Percentiles rank a stretch among this genome's conserved stretches.
Conservation (phyloP, 495 filamentous ascomycete genomes). For the Podospora conica region DNA sequence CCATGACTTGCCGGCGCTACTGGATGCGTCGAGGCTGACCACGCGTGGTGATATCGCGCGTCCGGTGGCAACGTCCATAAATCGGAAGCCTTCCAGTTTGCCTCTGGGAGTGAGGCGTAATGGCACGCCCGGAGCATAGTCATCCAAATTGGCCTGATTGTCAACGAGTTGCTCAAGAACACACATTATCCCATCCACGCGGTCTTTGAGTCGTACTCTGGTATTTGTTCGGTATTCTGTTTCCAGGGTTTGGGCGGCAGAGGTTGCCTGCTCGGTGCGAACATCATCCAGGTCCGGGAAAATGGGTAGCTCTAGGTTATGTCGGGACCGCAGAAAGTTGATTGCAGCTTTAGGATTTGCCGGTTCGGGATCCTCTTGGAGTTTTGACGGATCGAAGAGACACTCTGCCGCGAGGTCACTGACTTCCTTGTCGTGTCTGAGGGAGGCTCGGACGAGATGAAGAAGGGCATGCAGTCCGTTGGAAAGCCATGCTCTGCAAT, state of each 20-base stretch:
- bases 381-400: not conserved
- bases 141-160: conserved; percentile 1
- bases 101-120: not conserved
- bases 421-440: not conserved
- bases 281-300: conserved; percentile 3
- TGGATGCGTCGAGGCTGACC: not conserved
- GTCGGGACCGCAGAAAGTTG: conserved; percentile 1
- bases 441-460: conserved; percentile 14
- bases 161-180: conserved; percentile 6
- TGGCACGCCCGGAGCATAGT: not conserved
- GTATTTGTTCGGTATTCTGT: conserved; percentile 1
- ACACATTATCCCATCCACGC: conserved; percentile 4
- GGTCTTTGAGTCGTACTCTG: not conserved
- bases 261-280: conserved; percentile 2
- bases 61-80: conserved; percentile 10
- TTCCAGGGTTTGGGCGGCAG: not conserved
- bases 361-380: not conserved
- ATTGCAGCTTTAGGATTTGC: not conserved
- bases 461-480: conserved; percentile 9
- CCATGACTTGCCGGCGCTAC: conserved; percentile 12
- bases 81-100: conserved; percentile 8
- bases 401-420: not conserved
- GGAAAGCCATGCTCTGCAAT: conserved; percentile 10
- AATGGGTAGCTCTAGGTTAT: conserved; percentile 7
- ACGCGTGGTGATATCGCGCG: not conserved